Conservation (phyloP, 306 rosid genomes). For the Begonia fuchsioides region DNA sequence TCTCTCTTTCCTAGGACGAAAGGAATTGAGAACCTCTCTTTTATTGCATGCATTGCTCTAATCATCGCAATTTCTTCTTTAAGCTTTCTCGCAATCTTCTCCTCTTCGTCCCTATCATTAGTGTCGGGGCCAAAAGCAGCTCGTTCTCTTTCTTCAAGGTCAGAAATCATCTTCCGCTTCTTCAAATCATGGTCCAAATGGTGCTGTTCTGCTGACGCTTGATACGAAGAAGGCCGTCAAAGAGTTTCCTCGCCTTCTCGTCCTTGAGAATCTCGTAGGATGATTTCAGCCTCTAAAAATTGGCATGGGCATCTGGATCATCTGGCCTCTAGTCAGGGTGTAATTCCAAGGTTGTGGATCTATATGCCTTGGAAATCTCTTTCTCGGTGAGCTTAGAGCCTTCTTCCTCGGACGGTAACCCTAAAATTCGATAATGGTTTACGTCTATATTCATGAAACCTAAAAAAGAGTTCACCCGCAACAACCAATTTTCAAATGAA, state of each 20-base stretch:
- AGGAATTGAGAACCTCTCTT: conserved; percentile 15
- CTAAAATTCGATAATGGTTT: conserved; percentile 56
- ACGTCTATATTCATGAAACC: conserved; percentile 5
- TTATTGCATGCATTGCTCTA: conserved; percentile 57
- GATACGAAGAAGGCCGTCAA: conserved; percentile 56
- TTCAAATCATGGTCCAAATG: conserved; percentile 32
- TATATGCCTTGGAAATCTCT: conserved; percentile 65
- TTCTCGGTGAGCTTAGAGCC: conserved; percentile 54
- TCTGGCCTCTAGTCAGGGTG: conserved; percentile 82
- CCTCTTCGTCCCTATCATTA: conserved; percentile 53
- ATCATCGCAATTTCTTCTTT: conserved; percentile 67
- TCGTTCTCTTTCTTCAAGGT: conserved; percentile 71
- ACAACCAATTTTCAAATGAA: too few species aligned
- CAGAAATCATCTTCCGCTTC: conserved; percentile 72
- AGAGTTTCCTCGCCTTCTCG: conserved; percentile 60
- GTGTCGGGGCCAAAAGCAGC: conserved; percentile 44
- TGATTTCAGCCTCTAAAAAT: conserved; percentile 50
- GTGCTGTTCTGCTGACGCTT: conserved; percentile 58
- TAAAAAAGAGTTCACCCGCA: too few species aligned
- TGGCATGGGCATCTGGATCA: conserved; percentile 13
- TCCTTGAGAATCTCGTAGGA: conserved; percentile 80
- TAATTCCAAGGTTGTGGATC: conserved; percentile 51
- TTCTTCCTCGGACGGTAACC: conserved; percentile 74
- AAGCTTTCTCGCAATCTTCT: conserved; percentile 45
- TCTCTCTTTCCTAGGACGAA: conserved; percentile 10